Base-by-base conservation (phyloP, 345 rosid genomes). In the Reutealis trisperma region DNA sequence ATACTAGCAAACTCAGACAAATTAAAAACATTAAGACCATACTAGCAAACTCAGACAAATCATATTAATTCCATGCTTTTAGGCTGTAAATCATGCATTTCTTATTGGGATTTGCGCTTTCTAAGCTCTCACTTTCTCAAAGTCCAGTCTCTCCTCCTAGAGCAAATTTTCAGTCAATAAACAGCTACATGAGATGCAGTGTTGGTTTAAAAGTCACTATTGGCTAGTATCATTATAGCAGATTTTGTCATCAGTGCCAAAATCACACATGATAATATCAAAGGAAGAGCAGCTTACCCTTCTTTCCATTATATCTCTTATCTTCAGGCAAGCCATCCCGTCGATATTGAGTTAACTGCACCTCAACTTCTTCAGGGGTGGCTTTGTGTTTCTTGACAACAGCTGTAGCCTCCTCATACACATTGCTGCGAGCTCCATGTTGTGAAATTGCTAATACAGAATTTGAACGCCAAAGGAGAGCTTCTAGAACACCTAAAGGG, bases 391-490 rank as follows among this genome's bases (percentile, higher is more conserved):
- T 95, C 82, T 80, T 80, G 18, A 95, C 90, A 42, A 93, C 98
- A 71, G 98, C 99, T 67, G 87, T 88, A 13, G 97, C 99, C 84
- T 93, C 98, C 62, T 94, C 98, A 79, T 95, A 95, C 77, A 95
- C 92, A 42, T 88, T 95, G 69, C 98, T 88, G 51, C 99, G 97
- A 84, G 96, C 99, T 83, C 99, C 99, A 75, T 95, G 98, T 82
- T 91, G 94, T 63, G 98, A 95, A 66, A 95, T 95, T 67, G 96
- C 99, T 76, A 95, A 85, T 30, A 87, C 90, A 24, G 94, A 95
- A 85, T 90, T 91, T 76, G 93, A 82, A 71, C 94, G 92, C 97
- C 97, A 93, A 66, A 94, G 95, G 73, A 95, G 96, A 42, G 97
- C 94, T 75, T 95, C 98, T 69, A 93, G 57, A 52, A 93, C 98